These are phyloP conservation scores for Pleurotus tuoliensis DNA, from an alignment of 768 basidiomycete genomes.

Conservation along the genomic window DNA sequence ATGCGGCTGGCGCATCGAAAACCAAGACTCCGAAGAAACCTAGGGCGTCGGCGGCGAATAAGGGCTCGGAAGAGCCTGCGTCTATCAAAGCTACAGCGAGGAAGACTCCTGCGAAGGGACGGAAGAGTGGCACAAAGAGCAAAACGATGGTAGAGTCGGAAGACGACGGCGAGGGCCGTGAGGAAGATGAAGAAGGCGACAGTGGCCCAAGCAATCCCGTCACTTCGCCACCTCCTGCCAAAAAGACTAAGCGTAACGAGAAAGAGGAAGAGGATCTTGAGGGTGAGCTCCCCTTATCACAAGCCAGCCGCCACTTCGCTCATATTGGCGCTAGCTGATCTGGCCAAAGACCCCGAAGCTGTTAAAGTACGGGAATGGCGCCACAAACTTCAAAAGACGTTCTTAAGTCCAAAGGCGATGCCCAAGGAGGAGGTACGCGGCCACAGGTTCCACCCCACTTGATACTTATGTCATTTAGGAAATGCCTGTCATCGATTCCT, in stretches of 20 bases:
- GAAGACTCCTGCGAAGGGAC: slow-evolving; percentile 27
- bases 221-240: slow-evolving; percentile 54
- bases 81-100: slow-evolving; percentile 34
- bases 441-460: not conserved
- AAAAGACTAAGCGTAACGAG: slow-evolving; percentile 53
- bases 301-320: slow-evolving; percentile 1
- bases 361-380: slow-evolving; percentile 83
- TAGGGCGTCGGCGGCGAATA: slow-evolving; percentile 17
- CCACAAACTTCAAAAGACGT: slow-evolving; percentile 86
- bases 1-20: slow-evolving; percentile 15
- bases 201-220: slow-evolving; percentile 52
- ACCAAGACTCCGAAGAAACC: slow-evolving; percentile 47
- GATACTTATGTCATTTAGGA: slow-evolving; percentile 42
- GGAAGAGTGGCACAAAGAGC: slow-evolving; percentile 59
- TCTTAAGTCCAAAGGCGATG: slow-evolving; percentile 60
- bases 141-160: slow-evolving; percentile 60
- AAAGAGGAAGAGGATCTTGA: slow-evolving; percentile 63
- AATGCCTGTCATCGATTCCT: slow-evolving; percentile 66
- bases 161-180: slow-evolving; percentile 54
- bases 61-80: slow-evolving; percentile 12
- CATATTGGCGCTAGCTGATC: slow-evolving; percentile 28
- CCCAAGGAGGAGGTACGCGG: slow-evolving; percentile 63
- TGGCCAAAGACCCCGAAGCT: slow-evolving; percentile 66
- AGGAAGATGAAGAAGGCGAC: slow-evolving; percentile 41
- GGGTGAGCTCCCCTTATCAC: slow-evolving; percentile 34